A percentile compares a stretch with the other conserved stretches of the same genome.
Conservation (phyloP, 768 basidiomycete species). For the Naganishia friedmannii region DNA sequence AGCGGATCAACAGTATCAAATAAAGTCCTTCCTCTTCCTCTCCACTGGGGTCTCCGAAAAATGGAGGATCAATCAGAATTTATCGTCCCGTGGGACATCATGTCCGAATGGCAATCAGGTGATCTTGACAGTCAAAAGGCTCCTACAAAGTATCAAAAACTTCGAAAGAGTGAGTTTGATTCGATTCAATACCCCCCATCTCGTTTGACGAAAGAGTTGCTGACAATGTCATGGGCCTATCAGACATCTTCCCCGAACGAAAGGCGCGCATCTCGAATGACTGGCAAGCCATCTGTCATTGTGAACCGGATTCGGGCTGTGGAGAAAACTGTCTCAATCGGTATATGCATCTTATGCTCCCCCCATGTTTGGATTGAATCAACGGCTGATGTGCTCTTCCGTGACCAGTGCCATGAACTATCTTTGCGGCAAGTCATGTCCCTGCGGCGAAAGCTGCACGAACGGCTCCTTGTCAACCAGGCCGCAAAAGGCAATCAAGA, state of each 20-base stretch:
- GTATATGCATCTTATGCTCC: conserved; percentile 22
- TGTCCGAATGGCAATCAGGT: conserved; percentile 23
- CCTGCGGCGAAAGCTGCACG: conserved; percentile 46
- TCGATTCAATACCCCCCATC: neutral
- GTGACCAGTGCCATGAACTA: conserved; percentile 49
- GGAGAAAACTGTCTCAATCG: conserved; percentile 52
- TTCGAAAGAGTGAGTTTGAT: conserved; percentile 9
- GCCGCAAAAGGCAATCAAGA: conserved; percentile 38
- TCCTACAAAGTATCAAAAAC: conserved; percentile 10
- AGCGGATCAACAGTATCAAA: neutral
- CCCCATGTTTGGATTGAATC: neutral
- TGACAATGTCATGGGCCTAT: neutral
- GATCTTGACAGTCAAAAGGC: conserved; percentile 12
- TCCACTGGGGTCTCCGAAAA: conserved; percentile 29
- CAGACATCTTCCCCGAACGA: conserved; percentile 43
- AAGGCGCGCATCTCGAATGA: conserved; percentile 19
- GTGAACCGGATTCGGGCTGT: conserved; percentile 45
- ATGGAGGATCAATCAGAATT: conserved; percentile 43
- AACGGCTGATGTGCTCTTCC: too few species aligned
- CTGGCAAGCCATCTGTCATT: conserved; percentile 47
- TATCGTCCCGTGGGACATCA: conserved; percentile 37
- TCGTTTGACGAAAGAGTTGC: neutral
- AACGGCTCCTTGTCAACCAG: conserved; percentile 49
- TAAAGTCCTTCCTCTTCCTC: conserved; percentile 21
- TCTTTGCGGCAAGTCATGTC: conserved; percentile 52